Evolutionary conservation across 345 rosid genomes (phyloP), one percentile per base, ranked within the genome.

Genomic region (Raphanus sativus): DNA sequence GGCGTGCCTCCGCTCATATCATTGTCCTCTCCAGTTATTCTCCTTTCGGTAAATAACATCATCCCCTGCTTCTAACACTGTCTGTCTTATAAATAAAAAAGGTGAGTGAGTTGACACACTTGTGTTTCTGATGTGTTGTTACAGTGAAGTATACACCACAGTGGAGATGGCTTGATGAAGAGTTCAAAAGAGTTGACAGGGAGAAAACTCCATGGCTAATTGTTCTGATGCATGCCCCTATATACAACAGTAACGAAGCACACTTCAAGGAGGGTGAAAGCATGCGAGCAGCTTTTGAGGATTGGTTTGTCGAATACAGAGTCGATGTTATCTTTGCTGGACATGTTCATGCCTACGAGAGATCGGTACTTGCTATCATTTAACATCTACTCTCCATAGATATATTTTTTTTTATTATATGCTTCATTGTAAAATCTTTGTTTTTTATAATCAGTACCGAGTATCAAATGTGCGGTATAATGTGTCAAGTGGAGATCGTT

Each of bases 241-340:
- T 89, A 17, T 95, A 95, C 88, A 92, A 85, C 81, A 89, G 91
- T 73, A 92, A 95, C 52, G 93, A 89, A 76, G 96, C 85, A 30
- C 99, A 95, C 75, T 92, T 86, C 84, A 91, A 84, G 97, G 99
- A 92, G 77, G 98, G 97, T 54, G 99, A 91, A 85, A 89, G 97
- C 76, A 91, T 95, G 98, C 80, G 94, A 67, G 84, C 85, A 56
- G 97, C 78, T 81, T 90, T 88, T 58, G 98, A 91, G 84, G 59
- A 81, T 68, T 91, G 96, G 98, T 91, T 95, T 54, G 77, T 88
- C 38, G 80, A 21, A 29, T 33, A 81, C 79, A 91, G 77, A 88
- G 98, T 95, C 61, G 98, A 95, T 73, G 77, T 93, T 7, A 56
- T 95, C 65, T 93, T 95, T 84, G 97, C 97, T 71, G 98, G 97